Evolutionary conservation across 371 early-diverging fungal genomes (phyloP), one percentile per base, ranked within the genome.

Genomic region (Mucor lusitanicus): DNA sequence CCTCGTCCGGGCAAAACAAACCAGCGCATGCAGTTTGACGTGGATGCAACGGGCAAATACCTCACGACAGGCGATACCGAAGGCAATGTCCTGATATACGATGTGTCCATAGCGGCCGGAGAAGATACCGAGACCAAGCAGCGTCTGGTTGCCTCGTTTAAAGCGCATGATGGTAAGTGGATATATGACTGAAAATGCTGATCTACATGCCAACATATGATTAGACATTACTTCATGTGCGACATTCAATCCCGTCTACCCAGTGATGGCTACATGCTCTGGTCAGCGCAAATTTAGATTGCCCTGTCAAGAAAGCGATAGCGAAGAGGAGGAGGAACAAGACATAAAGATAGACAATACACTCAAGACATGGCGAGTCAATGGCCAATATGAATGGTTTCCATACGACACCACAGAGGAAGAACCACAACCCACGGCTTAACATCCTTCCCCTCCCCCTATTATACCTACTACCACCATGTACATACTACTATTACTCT

Each of bases 21-120:
- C 65, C 92, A 92, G 69, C 77, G 92, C 19, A 73, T 91, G n/a
- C 56, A 72, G 4, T 92, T 92, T 77, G 90, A 90, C 67, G 62
- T 92, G 0, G 89, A 88, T 67, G 67, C 75, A 7, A 70, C 78
- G 32, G 92, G 92, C 6, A 71, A 72, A n/a, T 77, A 68, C 54
- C 72, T 90, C 57, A 67, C 77, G 7, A 83, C 90, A 0, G 91
- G 90, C 1, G 88, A 89, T 73, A 74, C 80, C 65, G 15, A 72
- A 56, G 90, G 90, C 4, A 60, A 80, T 44, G 60, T 84, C 0
- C 65, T 78, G 4, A 63, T 85, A 6, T 89, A 85, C 58, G 85
- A 90, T 68, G 54, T 88, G 3, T 35, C 59, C 1, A 68, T 66
- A 11, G 69, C 64, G 11, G 69, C 71, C 37, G 35, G 25, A 15